Evolutionary conservation across 345 rosid species (phyloP).

Genomic region (Salix purpurea): DNA sequence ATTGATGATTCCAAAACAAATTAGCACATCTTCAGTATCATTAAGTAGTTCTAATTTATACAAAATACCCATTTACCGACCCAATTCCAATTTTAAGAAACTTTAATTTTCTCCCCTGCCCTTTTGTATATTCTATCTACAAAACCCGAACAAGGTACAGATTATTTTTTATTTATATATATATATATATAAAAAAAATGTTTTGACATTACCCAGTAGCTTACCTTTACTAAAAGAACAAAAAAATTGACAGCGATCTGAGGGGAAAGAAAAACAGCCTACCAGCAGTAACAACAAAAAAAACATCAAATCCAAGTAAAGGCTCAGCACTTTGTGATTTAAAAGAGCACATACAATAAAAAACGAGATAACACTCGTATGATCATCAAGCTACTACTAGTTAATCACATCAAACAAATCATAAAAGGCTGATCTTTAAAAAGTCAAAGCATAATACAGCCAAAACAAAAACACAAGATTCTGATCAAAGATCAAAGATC

Average conservation of each 20-base stretch:
- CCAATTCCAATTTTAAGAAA: not conserved
- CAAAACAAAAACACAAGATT: not conserved
- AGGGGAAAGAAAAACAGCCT: not conserved
- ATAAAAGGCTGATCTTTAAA: not conserved
- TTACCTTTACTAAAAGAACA: not conserved
- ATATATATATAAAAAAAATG: not conserved
- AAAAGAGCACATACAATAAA: not conserved
- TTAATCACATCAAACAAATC: not conserved
- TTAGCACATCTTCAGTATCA: not conserved
- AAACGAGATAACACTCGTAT: not conserved
- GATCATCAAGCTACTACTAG: not conserved
- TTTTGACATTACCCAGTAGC: not conserved
- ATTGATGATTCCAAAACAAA: not conserved
- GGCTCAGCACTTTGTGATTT: not conserved
- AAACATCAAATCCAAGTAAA: not conserved
- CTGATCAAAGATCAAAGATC: not conserved
- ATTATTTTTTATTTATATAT: not conserved
- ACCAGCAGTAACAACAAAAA: not conserved
- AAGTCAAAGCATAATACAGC: not conserved
- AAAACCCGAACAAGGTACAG: not conserved
- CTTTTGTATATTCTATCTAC: not conserved
- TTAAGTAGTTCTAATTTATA: not conserved
- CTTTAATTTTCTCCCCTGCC: not conserved
- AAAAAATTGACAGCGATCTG: not conserved
- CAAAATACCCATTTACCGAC: not conserved